Evolutionary conservation across 169 alveolate species (phyloP).

Genomic region (Plasmodium reichenowi): DNA sequence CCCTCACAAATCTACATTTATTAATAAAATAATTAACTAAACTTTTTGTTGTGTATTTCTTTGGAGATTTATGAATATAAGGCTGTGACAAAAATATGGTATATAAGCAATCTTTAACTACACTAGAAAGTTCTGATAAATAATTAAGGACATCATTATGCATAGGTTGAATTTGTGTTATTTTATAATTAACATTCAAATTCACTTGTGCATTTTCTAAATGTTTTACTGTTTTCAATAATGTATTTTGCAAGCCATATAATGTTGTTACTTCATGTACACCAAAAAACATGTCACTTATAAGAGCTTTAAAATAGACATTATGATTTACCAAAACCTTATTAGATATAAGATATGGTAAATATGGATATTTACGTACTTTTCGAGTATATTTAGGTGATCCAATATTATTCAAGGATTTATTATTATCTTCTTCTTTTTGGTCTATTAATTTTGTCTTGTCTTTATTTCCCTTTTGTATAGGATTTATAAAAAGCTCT

Average conservation of each 20-base stretch:
- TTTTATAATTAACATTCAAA: constrained; percentile 52
- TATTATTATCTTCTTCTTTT: constrained; percentile 5
- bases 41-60: constrained; percentile 39
- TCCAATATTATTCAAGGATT: not conserved
- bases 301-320: constrained; percentile 14
- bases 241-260: constrained; percentile 38
- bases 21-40: constrained; percentile 56
- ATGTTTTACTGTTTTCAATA: constrained; percentile 54
- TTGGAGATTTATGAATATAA: constrained; percentile 53
- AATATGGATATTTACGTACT: constrained; percentile 16
- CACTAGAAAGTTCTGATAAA: constrained; percentile 28
- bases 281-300: constrained; percentile 70
- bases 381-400: not conserved
- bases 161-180: constrained; percentile 37
- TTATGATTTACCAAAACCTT: constrained; percentile 21
- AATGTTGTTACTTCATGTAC: constrained; percentile 56
- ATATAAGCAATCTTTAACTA: constrained; percentile 42
- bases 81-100: constrained; percentile 57
- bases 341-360: constrained; percentile 30
- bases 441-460: not conserved
- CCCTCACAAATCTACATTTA: constrained; percentile 45
- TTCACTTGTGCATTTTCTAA: constrained; percentile 50
- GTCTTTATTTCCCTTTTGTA: not conserved
- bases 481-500: constrained; percentile 8
- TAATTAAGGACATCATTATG: constrained; percentile 46